These are phyloP conservation scores for Triangularia setosa DNA, from an alignment of 2,329 filamentous ascomycete genomes.

Conservation along the genomic window DNA sequence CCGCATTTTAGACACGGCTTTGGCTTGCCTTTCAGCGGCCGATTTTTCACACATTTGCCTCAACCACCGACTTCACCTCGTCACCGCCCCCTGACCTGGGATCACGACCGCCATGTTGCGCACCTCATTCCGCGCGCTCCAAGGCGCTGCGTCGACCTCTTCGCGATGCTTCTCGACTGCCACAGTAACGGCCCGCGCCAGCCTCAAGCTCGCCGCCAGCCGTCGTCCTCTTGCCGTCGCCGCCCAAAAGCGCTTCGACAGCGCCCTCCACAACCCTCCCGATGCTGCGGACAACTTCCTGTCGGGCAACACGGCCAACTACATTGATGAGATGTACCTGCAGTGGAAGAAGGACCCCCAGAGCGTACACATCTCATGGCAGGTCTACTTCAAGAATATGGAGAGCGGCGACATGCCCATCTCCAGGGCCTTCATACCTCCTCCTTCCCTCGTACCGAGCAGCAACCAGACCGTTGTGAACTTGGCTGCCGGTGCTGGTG, in stretches of 20 bases:
- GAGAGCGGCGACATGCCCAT: constrained; percentile 97
- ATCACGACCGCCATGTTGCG: constrained; percentile 62
- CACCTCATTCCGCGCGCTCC: constrained; percentile 55
- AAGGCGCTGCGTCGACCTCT: constrained; percentile 29
- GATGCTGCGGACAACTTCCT: constrained; percentile 96
- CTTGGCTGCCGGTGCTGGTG: constrained; percentile 65
- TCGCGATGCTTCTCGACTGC: constrained; percentile 41
- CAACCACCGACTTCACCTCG: constrained; percentile 1
- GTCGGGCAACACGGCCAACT: constrained; percentile 94
- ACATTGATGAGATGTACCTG: constrained; percentile 99
- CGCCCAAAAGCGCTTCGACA: constrained; percentile 51
- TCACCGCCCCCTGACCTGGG: neutral
- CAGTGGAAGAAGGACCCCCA: constrained; percentile 91
- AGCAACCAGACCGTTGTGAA: constrained; percentile 73
- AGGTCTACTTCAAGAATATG: constrained; percentile 99
- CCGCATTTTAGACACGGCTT: constrained; percentile 6
- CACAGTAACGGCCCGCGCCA: constrained; percentile 38
- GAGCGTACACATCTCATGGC: constrained; percentile 97
- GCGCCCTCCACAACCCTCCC: constrained; percentile 51
- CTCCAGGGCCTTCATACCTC: constrained; percentile 93
- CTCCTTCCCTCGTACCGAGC: constrained; percentile 78
- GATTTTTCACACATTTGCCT: constrained; percentile 11
- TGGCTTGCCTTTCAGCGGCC: constrained; percentile 11
- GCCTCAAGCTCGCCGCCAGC: constrained; percentile 40
- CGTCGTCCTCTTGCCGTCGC: constrained; percentile 50